These are phyloP conservation scores for Ziziphus jujuba DNA, from an alignment of 306 rosid genomes.

Conservation along the genomic window DNA sequence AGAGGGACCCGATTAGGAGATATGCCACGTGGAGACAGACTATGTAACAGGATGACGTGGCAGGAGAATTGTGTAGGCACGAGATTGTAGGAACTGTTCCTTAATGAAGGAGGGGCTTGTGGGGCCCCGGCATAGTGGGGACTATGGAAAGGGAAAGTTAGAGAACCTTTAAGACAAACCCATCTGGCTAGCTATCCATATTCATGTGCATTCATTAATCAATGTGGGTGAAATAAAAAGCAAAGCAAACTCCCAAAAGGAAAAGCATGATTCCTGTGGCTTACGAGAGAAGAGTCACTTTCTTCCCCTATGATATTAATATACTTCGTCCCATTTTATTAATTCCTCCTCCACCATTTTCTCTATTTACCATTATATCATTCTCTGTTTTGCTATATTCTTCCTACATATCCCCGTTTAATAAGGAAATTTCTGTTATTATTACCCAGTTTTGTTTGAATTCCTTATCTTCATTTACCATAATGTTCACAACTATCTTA, in stretches of 20 bases:
- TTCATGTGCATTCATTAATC: constrained; percentile 79
- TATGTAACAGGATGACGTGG: constrained; percentile 48
- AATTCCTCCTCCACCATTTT: constrained; percentile 8
- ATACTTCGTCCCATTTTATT: background rate
- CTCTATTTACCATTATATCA: background rate
- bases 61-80: background rate
- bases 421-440: too few relatives aligned
- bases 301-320: constrained; percentile 5
- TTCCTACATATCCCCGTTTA: background rate
- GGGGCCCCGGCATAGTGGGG: constrained; percentile 20
- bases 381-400: background rate
- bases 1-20: constrained; percentile 15
- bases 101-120: constrained; percentile 12
- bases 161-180: constrained; percentile 67
- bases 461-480: too few relatives aligned
- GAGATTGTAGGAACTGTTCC: constrained; percentile 22
- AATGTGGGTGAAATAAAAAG: constrained; percentile 26
- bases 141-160: constrained; percentile 28
- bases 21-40: constrained; percentile 45
- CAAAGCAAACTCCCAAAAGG: constrained; percentile 43
- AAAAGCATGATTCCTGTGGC: constrained; percentile 40
- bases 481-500: too few relatives aligned
- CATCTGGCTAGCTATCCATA: constrained; percentile 62
- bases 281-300: constrained; percentile 30
- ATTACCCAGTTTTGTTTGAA: too few relatives aligned